phyloP scores from a whole-genome alignment of 441 rosid species.

The Brassica hybrid region DNA sequence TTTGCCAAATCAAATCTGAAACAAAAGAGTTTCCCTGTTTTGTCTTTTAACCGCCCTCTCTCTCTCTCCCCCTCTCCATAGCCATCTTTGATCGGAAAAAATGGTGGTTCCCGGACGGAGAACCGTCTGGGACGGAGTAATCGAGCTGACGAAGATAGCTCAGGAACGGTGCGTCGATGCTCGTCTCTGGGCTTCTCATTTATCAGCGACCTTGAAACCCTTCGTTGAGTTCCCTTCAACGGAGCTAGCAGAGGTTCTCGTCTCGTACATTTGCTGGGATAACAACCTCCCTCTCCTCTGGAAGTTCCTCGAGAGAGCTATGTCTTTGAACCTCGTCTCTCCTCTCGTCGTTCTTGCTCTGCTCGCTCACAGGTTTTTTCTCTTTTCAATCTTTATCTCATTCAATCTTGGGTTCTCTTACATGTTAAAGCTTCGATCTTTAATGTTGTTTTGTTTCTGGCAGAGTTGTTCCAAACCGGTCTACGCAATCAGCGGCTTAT shows the following conservation, averaged over 20 bases:
- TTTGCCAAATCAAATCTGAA: slow-evolving; percentile 36
- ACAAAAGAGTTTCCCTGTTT: background rate
- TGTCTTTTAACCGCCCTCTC: slow-evolving; percentile 34
- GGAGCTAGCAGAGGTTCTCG: slow-evolving; percentile 61
- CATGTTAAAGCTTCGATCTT: slow-evolving; percentile 2
- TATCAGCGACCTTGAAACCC: slow-evolving; percentile 54
- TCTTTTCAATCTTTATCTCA: background rate
- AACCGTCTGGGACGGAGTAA: slow-evolving; percentile 56
- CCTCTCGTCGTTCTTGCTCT: slow-evolving; percentile 70
- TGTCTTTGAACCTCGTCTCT: slow-evolving; percentile 57
- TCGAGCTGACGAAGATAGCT: slow-evolving; percentile 58
- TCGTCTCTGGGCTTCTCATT: slow-evolving; percentile 60
- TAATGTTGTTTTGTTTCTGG: slow-evolving; percentile 17
- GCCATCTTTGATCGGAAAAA: background rate
- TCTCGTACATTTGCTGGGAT: slow-evolving; percentile 75
- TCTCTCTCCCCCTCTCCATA: slow-evolving; percentile 2
- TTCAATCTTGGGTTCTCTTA: background rate
- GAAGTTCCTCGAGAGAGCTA: slow-evolving; percentile 75
- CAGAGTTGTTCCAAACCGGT: slow-evolving; percentile 65
- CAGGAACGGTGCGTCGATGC: slow-evolving; percentile 61
- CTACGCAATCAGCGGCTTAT: slow-evolving; percentile 59
- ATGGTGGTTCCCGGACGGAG: slow-evolving; percentile 56
- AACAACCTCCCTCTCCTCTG: slow-evolving; percentile 69
- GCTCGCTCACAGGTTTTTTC: slow-evolving; percentile 57
- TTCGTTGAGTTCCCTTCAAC: slow-evolving; percentile 59